Conservation (phyloP, 2,329 filamentous ascomycete genomes). For the Penicillium sp. region DNA sequence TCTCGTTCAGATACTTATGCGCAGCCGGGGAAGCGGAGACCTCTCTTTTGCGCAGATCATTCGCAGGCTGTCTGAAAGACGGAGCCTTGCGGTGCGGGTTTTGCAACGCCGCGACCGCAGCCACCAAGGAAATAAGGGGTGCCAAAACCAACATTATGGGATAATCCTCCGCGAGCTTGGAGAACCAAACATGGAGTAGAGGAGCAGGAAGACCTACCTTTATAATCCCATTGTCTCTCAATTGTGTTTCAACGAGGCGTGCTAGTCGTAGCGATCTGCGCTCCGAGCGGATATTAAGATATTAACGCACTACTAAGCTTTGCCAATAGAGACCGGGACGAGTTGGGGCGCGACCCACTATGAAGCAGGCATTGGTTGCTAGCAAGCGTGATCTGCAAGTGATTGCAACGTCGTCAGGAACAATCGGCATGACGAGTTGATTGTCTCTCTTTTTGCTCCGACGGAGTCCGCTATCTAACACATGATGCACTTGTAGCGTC, state of each 20-base stretch:
- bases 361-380: conserved; percentile 5
- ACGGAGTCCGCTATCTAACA: conserved; percentile 1
- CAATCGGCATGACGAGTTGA: conserved; percentile 19
- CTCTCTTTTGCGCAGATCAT: conserved; percentile 5
- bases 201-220: not conserved
- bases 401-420: conserved; percentile 18
- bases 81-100: conserved; percentile 24
- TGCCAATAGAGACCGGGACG: not conserved
- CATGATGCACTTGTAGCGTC: not conserved
- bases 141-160: conserved; percentile 11
- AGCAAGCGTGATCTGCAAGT: not conserved
- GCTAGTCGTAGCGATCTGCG: not conserved
- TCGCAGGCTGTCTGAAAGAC: not conserved
- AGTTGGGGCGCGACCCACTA: not conserved
- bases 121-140: conserved; percentile 8
- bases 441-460: not conserved
- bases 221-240: not conserved
- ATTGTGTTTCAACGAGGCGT: too few relatives aligned
- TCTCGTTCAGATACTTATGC: conserved; percentile 16
- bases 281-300: not conserved
- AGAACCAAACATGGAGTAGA: not conserved
- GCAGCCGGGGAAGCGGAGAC: not conserved
- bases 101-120: conserved; percentile 15
- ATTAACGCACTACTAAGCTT: not conserved
- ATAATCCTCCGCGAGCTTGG: not conserved